Conservation (phyloP, 2,329 filamentous ascomycete genomes). For the Cercospora sp. region DNA sequence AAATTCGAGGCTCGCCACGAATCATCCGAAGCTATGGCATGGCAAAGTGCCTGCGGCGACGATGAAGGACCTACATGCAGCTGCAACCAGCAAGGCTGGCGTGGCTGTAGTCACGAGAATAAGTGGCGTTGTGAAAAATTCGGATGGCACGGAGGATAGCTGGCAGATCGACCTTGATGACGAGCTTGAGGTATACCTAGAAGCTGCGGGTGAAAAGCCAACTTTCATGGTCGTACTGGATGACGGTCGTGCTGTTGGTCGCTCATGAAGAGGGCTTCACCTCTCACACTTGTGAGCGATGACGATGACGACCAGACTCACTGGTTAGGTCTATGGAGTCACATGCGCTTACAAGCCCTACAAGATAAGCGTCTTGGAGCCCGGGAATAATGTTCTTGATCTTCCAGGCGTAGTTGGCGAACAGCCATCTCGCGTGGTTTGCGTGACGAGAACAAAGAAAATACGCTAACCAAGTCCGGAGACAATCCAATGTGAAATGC, state of each 20-base stretch:
- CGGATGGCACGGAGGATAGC: constrained; percentile 59
- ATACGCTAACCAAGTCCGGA: background rate
- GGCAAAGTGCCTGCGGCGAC: constrained; percentile 60
- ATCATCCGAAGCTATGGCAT: constrained; percentile 60
- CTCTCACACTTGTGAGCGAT: background rate
- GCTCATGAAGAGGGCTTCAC: background rate
- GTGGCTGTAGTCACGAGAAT: constrained; percentile 23
- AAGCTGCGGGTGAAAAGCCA: constrained; percentile 60
- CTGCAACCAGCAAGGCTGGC: constrained; percentile 59
- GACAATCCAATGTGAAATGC: background rate
- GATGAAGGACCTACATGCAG: constrained; percentile 62
- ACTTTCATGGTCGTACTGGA: constrained; percentile 47
- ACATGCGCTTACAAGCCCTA: background rate
- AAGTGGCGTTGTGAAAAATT: constrained; percentile 27
- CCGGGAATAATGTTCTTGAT: background rate
- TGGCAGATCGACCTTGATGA: constrained; percentile 69
- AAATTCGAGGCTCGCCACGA: constrained; percentile 57
- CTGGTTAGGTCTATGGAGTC: background rate
- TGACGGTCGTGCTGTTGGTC: constrained; percentile 20
- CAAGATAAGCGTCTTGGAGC: background rate
- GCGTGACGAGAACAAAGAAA: background rate
- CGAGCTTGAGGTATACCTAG: constrained; percentile 70
- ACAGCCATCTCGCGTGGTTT: background rate
- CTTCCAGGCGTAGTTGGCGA: background rate
- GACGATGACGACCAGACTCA: background rate